These are phyloP conservation scores for Echites panduratus DNA, from an alignment of 257 asterid genomes.

Conservation along the genomic window DNA sequence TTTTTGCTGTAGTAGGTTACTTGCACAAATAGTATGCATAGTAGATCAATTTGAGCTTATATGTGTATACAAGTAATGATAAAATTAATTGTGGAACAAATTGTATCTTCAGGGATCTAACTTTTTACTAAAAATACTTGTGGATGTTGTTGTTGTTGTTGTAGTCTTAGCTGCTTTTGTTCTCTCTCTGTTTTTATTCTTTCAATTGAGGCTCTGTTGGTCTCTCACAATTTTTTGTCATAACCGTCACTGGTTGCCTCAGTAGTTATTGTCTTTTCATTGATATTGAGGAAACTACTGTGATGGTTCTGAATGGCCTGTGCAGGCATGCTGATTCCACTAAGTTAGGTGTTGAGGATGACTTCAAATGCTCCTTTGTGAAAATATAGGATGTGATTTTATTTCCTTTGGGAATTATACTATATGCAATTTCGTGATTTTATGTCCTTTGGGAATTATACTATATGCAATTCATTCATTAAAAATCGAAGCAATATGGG, in stretches of 20 bases:
- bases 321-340: background rate
- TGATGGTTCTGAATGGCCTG: background rate
- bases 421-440: too few relatives aligned
- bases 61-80: background rate
- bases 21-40: background rate
- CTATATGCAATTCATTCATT: background rate
- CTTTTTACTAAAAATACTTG: background rate
- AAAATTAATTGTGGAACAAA: background rate
- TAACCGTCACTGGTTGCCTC: background rate
- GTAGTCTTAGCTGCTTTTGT: background rate
- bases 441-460: background rate
- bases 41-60: background rate
- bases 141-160: background rate
- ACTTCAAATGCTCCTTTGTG: background rate
- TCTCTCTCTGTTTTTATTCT: background rate
- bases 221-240: background rate
- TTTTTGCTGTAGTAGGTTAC: conserved; percentile 1
- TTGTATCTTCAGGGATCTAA: background rate
- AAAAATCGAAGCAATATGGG: background rate
- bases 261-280: background rate
- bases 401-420: background rate
- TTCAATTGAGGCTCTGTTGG: background rate
- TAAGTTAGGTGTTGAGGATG: background rate
- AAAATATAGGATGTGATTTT: background rate
- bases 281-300: background rate